Conservation (phyloP, 805 yeast genomes). For the Myxozyma melibiosi region DNA sequence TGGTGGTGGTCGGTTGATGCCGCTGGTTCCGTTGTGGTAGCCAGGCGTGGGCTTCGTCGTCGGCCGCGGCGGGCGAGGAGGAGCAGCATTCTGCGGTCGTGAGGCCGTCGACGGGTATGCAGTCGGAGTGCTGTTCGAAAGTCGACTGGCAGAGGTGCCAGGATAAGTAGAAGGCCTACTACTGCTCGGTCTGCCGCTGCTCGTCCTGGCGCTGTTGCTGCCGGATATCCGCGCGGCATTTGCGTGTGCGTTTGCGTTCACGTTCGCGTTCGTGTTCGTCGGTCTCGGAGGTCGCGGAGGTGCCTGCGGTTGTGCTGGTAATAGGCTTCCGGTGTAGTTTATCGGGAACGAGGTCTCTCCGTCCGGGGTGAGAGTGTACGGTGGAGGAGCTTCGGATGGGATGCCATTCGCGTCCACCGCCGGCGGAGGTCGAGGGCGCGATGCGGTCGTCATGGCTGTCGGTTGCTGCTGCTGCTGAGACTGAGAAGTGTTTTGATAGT, state of each 20-base stretch:
- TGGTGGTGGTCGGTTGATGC: not conserved
- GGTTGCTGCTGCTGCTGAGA: not conserved
- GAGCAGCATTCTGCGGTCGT: not conserved
- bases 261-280: not conserved
- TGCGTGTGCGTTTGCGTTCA: not conserved
- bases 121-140: too few species aligned
- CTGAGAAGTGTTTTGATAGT: too few species aligned
- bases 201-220: not conserved
- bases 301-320: not conserved
- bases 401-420: constrained; percentile 4
- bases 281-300: not conserved
- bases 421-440: not conserved
- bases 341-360: constrained; percentile 9
- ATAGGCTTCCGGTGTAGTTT: not conserved
- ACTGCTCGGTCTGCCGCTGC: too few species aligned
- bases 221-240: not conserved
- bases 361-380: constrained; percentile 9
- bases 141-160: too few species aligned
- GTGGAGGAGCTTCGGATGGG: constrained; percentile 12
- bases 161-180: too few species aligned
- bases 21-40: constrained; percentile 6
- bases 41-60: not conserved
- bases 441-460: too few species aligned
- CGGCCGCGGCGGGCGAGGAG: not conserved
- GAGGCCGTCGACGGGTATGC: not conserved